Conservation (phyloP, 1,284 basidiomycete species). For the Pisolithus thermaeus region DNA sequence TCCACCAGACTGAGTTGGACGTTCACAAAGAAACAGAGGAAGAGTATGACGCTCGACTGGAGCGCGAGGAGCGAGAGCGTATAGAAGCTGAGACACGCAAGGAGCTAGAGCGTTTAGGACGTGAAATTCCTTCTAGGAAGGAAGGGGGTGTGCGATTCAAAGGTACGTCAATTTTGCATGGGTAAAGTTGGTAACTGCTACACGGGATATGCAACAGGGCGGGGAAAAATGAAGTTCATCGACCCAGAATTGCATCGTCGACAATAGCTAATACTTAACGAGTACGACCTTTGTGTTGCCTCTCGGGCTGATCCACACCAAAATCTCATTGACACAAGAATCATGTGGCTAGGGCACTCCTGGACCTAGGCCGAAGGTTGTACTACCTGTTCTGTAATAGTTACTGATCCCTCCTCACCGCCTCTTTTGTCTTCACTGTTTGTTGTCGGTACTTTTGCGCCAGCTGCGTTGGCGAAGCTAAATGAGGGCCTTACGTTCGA, state of each 20-base stretch:
- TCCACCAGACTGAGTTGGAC: conserved; percentile 3
- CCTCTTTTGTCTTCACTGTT: conserved; percentile 25
- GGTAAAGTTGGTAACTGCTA: neutral
- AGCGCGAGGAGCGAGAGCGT: conserved; percentile 64
- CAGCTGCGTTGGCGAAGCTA: conserved; percentile 63
- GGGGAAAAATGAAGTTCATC: conserved; percentile 62
- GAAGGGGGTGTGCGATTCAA: conserved; percentile 57
- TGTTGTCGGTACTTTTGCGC: conserved; percentile 35
- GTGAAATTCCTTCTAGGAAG: conserved; percentile 30
- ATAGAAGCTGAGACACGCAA: conserved; percentile 40
- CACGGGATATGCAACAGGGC: conserved; percentile 31
- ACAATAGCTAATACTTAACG: conserved; percentile 11
- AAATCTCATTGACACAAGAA: neutral
- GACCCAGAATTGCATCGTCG: conserved; percentile 47
- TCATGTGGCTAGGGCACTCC: neutral
- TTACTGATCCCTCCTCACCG: conserved; percentile 15
- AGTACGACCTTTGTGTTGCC: neutral
- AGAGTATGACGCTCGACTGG: conserved; percentile 67
- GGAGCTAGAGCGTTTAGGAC: conserved; percentile 47
- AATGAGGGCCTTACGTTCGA: conserved; percentile 55
- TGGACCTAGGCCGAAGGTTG: conserved; percentile 8
- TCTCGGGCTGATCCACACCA: no score
- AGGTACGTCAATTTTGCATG: conserved; percentile 32
- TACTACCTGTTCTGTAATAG: conserved; percentile 33
- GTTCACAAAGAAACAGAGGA: conserved; percentile 42